Evolutionary conservation across 164 flowering plant species (phyloP).

Genomic region (Protea cynaroides): DNA sequence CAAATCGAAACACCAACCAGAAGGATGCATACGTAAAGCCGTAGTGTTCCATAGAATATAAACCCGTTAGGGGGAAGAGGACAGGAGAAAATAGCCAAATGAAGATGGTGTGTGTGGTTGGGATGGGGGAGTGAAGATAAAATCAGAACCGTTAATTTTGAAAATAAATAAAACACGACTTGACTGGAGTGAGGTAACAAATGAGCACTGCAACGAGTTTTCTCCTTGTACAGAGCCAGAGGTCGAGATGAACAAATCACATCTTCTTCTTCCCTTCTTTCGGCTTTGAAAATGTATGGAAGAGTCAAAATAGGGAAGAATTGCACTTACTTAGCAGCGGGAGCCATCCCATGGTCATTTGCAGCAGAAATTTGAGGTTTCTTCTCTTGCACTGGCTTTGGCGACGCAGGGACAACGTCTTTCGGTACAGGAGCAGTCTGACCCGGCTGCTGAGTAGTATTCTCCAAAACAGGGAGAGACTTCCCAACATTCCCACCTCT

Average conservation of each 20-base stretch:
- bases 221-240: too few relatives aligned
- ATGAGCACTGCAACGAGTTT: too few relatives aligned
- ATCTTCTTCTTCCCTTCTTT: too few relatives aligned
- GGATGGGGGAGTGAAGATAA: too few relatives aligned
- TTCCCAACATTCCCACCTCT: slow-evolving; percentile 26
- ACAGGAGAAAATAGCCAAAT: background rate
- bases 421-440: slow-evolving; percentile 15
- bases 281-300: too few relatives aligned
- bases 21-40: too few relatives aligned
- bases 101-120: background rate
- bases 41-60: background rate
- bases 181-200: too few relatives aligned
- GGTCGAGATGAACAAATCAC: too few relatives aligned
- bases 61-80: background rate
- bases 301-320: background rate
- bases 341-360: slow-evolving; percentile 34
- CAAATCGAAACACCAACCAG: background rate
- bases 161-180: too few relatives aligned
- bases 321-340: slow-evolving; percentile 53
- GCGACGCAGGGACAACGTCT: slow-evolving; percentile 27
- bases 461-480: slow-evolving; percentile 22
- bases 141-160: too few relatives aligned
- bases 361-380: slow-evolving; percentile 42
- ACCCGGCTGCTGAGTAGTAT: slow-evolving; percentile 19
- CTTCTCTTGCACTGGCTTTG: slow-evolving; percentile 41